Evolutionary conservation across 176 grass and related monocot genomes (phyloP).

Genomic region (Eremochloa ophiuroides): DNA sequence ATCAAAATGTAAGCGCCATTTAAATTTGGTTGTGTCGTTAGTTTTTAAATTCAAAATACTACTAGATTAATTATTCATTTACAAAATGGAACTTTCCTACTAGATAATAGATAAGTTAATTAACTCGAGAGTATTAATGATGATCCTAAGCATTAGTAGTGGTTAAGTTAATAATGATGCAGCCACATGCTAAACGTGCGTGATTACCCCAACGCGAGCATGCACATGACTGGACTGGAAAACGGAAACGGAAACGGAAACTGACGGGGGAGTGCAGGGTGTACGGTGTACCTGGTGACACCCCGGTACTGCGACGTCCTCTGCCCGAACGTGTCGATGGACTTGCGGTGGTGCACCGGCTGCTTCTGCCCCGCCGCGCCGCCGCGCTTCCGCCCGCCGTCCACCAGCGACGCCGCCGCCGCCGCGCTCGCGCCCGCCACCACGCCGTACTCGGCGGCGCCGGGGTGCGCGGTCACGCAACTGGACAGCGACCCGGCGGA

Average conservation of each 20-base stretch:
- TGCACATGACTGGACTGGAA: not conserved
- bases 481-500: conserved; percentile 77
- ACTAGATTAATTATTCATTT: too few species aligned
- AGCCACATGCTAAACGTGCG: conserved; percentile 5
- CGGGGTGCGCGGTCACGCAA: conserved; percentile 46
- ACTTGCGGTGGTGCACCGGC: conserved; percentile 94
- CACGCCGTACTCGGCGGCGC: conserved; percentile 20
- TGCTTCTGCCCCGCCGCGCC: conserved; percentile 64
- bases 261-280: too few species aligned
- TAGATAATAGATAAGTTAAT: too few species aligned
- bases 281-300: conserved; percentile 71
- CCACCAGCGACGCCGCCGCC: conserved; percentile 18
- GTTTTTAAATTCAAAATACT: too few species aligned
- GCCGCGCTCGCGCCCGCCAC: not conserved
- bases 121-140: too few species aligned
- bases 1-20: too few species aligned
- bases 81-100: too few species aligned
- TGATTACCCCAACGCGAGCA: not conserved
- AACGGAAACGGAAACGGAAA: not conserved
- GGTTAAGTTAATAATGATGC: too few species aligned
- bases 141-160: too few species aligned
- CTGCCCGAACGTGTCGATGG: conserved; percentile 98
- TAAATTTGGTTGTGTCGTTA: too few species aligned
- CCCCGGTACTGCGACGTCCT: conserved; percentile 97
- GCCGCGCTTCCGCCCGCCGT: conserved; percentile 69